A percentile compares a stretch with the other conserved stretches of the same genome.
Evolutionary conservation across 2,329 filamentous ascomycete genomes (phyloP).

Genomic region (Biscogniauxia sp.): DNA sequence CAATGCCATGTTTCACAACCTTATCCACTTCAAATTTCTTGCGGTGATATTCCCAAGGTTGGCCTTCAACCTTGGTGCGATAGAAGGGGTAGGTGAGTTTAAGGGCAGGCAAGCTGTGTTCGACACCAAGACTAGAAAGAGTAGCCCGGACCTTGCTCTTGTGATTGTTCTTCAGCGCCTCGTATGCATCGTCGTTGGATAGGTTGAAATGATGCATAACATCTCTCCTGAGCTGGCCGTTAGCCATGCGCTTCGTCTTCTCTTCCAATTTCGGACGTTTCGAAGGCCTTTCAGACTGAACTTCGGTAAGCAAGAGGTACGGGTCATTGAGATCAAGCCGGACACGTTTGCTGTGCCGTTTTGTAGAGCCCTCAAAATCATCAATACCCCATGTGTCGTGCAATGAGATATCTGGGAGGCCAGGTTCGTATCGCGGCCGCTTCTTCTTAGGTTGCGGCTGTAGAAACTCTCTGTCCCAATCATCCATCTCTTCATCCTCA

Average conservation of each 20-base stretch:
- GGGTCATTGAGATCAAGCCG: conserved; percentile 86
- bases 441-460: conserved; percentile 63
- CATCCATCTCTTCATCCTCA: conserved; percentile 54
- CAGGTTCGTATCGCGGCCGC: conserved; percentile 56
- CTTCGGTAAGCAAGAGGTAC: conserved; percentile 77
- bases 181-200: conserved; percentile 94
- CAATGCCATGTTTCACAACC: conserved; percentile 34
- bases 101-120: conserved; percentile 88
- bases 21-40: conserved; percentile 68
- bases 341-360: conserved; percentile 73
- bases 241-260: conserved; percentile 65
- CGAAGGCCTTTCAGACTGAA: conserved; percentile 60
- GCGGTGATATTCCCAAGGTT: conserved; percentile 66
- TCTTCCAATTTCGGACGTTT: conserved; percentile 57
- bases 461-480: conserved; percentile 62
- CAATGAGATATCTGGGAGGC: conserved; percentile 55
- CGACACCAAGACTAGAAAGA: conserved; percentile 85
- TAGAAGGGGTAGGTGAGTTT: conserved; percentile 96
- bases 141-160: conserved; percentile 94
- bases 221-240: conserved; percentile 67
- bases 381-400: conserved; percentile 72
- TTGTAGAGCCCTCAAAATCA: conserved; percentile 72
- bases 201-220: conserved; percentile 86
- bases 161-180: conserved; percentile 93
- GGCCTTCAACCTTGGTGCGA: conserved; percentile 74